Conservation (phyloP, 1,139 yeast genomes). For the Blastobotrys buckinghamii region DNA sequence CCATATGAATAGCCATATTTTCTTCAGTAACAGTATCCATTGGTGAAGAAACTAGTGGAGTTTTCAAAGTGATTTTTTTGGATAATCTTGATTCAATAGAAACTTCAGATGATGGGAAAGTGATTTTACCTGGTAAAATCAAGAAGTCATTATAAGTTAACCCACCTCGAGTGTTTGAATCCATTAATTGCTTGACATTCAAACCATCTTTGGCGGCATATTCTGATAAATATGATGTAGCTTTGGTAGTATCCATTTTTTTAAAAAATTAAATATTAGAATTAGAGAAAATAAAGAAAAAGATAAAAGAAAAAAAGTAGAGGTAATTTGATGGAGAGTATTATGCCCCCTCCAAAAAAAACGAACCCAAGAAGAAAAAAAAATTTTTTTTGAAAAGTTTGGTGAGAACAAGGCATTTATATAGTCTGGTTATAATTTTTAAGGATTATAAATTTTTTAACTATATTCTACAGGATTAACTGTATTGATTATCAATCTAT, state of each 20-base stretch:
- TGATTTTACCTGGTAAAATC: slow-evolving; percentile 90
- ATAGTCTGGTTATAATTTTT: background rate
- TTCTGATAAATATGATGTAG: slow-evolving; percentile 58
- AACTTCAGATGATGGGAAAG: slow-evolving; percentile 76
- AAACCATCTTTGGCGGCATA: slow-evolving; percentile 80
- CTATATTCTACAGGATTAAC: too few species aligned
- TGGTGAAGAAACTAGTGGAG: slow-evolving; percentile 97
- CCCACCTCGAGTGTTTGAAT: slow-evolving; percentile 88
- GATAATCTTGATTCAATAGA: slow-evolving; percentile 79
- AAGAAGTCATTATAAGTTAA: slow-evolving; percentile 95
- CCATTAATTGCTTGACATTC: slow-evolving; percentile 78
- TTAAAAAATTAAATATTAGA: too few species aligned
- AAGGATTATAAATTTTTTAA: too few species aligned
- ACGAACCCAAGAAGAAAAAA: slow-evolving; percentile 11
- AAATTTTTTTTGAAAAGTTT: background rate
- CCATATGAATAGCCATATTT: slow-evolving; percentile 98
- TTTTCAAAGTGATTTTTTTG: slow-evolving; percentile 80
- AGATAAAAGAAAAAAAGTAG: background rate
- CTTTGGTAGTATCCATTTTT: slow-evolving; percentile 47
- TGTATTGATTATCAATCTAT: too few species aligned
- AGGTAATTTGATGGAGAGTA: slow-evolving; percentile 5
- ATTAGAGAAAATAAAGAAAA: too few species aligned
- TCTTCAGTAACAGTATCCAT: slow-evolving; percentile 99
- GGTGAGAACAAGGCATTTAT: slow-evolving; percentile 3
- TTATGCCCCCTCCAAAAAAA: background rate